These are phyloP conservation scores for Dactylis glomerata DNA, from an alignment of 176 grass and related monocot genomes.

Conservation along the genomic window DNA sequence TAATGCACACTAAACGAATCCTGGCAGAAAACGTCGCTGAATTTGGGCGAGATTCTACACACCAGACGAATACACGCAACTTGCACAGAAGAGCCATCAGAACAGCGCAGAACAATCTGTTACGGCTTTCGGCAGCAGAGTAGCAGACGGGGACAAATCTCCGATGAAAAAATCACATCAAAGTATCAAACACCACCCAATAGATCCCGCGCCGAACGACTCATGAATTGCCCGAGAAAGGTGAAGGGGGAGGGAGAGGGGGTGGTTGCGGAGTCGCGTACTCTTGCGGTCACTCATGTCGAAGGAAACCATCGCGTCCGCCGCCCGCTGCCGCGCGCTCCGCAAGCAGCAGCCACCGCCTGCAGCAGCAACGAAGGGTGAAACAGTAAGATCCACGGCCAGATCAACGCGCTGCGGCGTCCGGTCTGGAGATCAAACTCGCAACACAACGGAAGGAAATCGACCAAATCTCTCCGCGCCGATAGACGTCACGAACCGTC, in stretches of 20 bases:
- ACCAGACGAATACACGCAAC: neutral
- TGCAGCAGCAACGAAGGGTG: neutral
- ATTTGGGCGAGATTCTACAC: neutral
- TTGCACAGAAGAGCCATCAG: neutral
- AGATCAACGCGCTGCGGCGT: neutral
- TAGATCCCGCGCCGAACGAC: neutral
- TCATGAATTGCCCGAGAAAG: constrained; percentile 6
- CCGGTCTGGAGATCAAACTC: neutral
- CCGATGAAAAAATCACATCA: neutral
- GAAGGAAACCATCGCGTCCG: constrained; percentile 70
- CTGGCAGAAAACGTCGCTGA: neutral
- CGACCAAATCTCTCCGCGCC: neutral
- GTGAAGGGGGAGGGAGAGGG: neutral
- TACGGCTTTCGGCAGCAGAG: neutral
- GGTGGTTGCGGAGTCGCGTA: constrained; percentile 32
- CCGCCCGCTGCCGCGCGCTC: neutral
- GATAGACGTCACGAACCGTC: neutral
- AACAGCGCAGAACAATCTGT: too few species aligned
- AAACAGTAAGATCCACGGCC: neutral
- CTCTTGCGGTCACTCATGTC: constrained; percentile 77
- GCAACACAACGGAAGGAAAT: neutral
- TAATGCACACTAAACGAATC: neutral
- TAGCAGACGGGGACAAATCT: neutral
- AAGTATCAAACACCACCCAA: neutral
- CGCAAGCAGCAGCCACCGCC: neutral